Base-by-base conservation (phyloP, 768 basidiomycete genomes). In the Tylopilus rubrobrunneus region DNA sequence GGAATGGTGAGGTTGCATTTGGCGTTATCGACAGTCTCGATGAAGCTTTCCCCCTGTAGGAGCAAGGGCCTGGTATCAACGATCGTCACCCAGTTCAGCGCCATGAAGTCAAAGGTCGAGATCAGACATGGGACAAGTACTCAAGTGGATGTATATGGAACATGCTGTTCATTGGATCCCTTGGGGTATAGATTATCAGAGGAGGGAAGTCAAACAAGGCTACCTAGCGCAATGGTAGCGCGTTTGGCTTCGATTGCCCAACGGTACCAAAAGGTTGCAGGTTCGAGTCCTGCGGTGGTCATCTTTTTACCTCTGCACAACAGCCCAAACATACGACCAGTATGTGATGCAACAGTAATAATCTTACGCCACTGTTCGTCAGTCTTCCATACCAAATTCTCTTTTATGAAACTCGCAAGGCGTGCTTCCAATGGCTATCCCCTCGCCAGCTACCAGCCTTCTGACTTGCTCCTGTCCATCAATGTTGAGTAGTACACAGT, bases 201-300 rank as follows among this genome's bases (percentile, higher is more conserved):
- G 11, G 34, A 2, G 1, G 5, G 5, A 12, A 14, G 15, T 1
- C 5, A 7, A 14, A 5, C 34, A 34, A 34, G 84, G 82, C 81
- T 84, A 82, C 85, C 85, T 89, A 75, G 87, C 87, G 85, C 87
- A 89, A 89, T 89, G 87, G 87, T 88, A 89, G 87, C 87, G 87
- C 87, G 86, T 89, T 87, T 89, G 87, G 87, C 87, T 89, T 89
- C 87, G 86, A 87, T 80, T 63, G 84, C 83, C 76, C 59, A 72
- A 74, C 72, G 82, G 75, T 58, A 90, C 87, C 88, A 89, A 88
- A 86, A 89, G 89, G 88, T 85, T 90, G 88, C 87, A 90, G 88
- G 89, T 90, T 90, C 88, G 87, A 90, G 86, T 87, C 88, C 88
- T 89, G 88, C 86, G 84, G 86, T 86, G 84, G 83, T 88, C 87